Conservation (phyloP, 2,329 filamentous ascomycete genomes). For the Fonsecaea pedrosoi region DNA sequence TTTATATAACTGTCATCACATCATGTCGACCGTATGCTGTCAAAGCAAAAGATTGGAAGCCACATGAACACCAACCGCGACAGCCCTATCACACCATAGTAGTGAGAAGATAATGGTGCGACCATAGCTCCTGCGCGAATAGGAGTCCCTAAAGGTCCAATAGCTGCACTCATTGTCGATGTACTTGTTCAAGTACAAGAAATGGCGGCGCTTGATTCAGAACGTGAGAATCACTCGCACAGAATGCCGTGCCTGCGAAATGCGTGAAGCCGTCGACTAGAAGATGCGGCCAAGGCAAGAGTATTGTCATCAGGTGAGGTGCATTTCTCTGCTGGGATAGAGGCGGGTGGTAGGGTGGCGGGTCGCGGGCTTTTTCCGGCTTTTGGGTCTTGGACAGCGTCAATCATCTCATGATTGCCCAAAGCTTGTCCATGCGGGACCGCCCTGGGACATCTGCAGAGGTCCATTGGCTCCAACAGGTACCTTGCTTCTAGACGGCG, state of each 20-base stretch:
- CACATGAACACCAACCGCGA: not conserved
- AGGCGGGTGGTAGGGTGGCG: not conserved
- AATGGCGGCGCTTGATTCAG: not conserved
- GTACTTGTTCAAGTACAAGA: not conserved
- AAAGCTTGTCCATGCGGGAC: not conserved
- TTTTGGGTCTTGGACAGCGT: not conserved
- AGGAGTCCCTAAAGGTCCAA: not conserved
- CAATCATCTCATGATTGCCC: slow-evolving; percentile 1
- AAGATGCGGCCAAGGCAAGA: not conserved
- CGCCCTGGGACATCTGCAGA: not conserved
- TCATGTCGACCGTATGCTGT: not conserved
- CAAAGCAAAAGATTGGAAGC: not conserved
- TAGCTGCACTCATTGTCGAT: not conserved
- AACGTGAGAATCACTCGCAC: slow-evolving; percentile 6
- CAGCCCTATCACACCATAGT: not conserved
- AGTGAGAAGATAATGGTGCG: not conserved
- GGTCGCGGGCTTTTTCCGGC: slow-evolving; percentile 3
- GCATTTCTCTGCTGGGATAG: not conserved
- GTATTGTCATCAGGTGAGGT: not conserved
- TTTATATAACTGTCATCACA: slow-evolving; percentile 4
- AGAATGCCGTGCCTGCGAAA: not conserved
- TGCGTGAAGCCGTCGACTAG: not conserved
- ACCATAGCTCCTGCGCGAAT: not conserved
- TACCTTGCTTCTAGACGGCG: not conserved
- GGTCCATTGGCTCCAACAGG: not conserved